Evolutionary conservation across 345 rosid genomes (phyloP), one percentile per base, ranked within the genome.

Genomic region (Excoecaria agallocha): DNA sequence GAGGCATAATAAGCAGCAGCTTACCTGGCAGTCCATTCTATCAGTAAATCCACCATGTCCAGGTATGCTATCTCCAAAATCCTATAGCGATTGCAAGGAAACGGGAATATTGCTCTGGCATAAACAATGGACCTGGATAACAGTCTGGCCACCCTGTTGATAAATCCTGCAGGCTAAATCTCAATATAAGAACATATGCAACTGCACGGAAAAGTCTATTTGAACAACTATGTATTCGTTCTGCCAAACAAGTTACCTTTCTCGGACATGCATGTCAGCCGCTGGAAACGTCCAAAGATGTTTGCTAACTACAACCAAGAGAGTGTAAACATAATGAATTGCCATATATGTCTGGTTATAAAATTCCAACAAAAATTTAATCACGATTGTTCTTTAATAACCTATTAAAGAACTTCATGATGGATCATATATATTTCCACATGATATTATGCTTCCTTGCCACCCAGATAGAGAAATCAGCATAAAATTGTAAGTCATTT

Each of bases 21-120:
- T 80, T 80, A 90, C 98, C 91, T 94, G 98, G 75, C 98, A 94
- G 73, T 94, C 98, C 98, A 92, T 92, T 85, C 97, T 82, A 80
- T 92, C 97, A 1, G 98, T 94, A 78, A 94, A 88, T 61, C 98
- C 97, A 64, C 97, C 98, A 82, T 94, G 98, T 66, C 98, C 98
- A n/a, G 97, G 96, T 76, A 94, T 94, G 79, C 96, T 92, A 84
- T 94, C 97, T 59, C 98, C 97, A 80, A 94, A 94, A 81, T 94
- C 98, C 98, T 94, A 86, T 11, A 9, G 65, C 68, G 45, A 76
- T 24, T 45, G 15, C 19, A 37, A 38, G n/a, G 20, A 41, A 15
- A 49, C n/a, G 75, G 57, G 81, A 38, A 71, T 80, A 86, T 68
- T 74, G 76, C 80, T 90, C 98, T 48, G 92, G 91, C 83, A 84